These are phyloP conservation scores for Exserohilum turcica DNA, from an alignment of 2,329 filamentous ascomycete species.

Conservation along the genomic window DNA sequence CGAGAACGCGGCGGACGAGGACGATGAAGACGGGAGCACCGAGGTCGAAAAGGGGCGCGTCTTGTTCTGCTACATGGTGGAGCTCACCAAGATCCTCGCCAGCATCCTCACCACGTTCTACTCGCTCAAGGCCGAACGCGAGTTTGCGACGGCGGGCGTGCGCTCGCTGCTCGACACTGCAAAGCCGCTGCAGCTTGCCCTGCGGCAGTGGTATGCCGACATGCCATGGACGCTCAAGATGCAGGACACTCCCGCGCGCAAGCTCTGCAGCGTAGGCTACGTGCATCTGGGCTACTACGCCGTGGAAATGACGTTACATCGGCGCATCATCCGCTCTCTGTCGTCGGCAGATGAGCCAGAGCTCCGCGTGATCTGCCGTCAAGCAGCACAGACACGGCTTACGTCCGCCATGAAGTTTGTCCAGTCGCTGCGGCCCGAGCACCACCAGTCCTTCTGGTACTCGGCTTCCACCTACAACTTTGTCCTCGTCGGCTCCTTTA, in stretches of 20 bases:
- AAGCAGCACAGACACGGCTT: conserved; percentile 52
- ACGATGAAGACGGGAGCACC: conserved; percentile 42
- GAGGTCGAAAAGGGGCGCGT: conserved; percentile 44
- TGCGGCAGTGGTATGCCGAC: conserved; percentile 59
- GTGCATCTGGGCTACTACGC: conserved; percentile 55
- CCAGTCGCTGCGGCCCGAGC: conserved; percentile 51
- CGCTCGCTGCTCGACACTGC: conserved; percentile 58
- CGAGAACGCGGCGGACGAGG: conserved; percentile 39
- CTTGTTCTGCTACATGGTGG: conserved; percentile 59
- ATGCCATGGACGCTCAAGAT: conserved; percentile 57
- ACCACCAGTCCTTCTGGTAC: conserved; percentile 56
- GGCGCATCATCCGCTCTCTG: conserved; percentile 49
- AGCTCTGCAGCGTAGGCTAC: conserved; percentile 44
- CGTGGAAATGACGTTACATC: conserved; percentile 54
- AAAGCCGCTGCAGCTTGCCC: conserved; percentile 59
- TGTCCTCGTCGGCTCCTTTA: conserved; percentile 51
- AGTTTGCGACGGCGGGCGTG: conserved; percentile 54
- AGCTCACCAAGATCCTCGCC: conserved; percentile 58
- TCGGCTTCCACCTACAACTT: conserved; percentile 52
- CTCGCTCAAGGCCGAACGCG: conserved; percentile 55
- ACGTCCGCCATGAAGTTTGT: conserved; percentile 54
- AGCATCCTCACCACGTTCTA: conserved; percentile 59
- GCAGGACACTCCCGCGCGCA: conserved; percentile 48
- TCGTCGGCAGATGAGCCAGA: conserved; percentile 35
- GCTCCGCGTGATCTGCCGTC: conserved; percentile 48